phyloP scores from a whole-genome alignment of 768 basidiomycete genomes.

The Hypholoma sublateritium region DNA sequence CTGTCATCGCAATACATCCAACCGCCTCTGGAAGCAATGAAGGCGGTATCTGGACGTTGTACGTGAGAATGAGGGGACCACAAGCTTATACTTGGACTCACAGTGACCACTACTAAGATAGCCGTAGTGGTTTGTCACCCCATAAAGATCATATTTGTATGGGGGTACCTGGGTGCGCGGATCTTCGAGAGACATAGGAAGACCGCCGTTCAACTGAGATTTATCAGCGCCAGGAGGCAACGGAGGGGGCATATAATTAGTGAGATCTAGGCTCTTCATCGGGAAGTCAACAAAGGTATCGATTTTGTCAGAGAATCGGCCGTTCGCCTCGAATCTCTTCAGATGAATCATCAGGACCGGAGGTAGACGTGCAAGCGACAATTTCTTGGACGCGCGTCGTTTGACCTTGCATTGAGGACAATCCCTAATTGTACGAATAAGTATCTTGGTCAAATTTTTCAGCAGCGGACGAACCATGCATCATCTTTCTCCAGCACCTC shows the following conservation, averaged over 20 bases:
- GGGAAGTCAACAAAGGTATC: conserved; percentile 96
- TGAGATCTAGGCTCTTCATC: conserved; percentile 53
- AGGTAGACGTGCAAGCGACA: conserved; percentile 90
- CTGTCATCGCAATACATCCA: conserved; percentile 97
- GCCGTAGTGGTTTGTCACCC: conserved; percentile 94
- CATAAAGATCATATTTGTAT: conserved; percentile 92
- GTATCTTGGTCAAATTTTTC: too few relatives aligned
- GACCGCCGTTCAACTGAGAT: conserved; percentile 43
- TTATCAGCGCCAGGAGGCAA: conserved; percentile 64
- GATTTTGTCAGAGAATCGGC: conserved; percentile 93
- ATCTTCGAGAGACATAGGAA: conserved; percentile 55
- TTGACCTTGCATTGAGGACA: conserved; percentile 93
- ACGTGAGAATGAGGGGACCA: background rate
- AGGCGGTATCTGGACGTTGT: conserved; percentile 77
- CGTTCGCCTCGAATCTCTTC: conserved; percentile 89
- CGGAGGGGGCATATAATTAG: conserved; percentile 85
- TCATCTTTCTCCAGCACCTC: conserved; percentile 92
- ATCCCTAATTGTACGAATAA: conserved; percentile 54
- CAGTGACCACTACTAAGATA: conserved; percentile 95
- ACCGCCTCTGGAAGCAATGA: conserved; percentile 79
- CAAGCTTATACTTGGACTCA: conserved; percentile 39
- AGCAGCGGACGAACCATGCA: conserved; percentile 67
- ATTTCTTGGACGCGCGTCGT: conserved; percentile 80
- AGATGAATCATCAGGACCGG: conserved; percentile 91
- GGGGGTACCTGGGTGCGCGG: conserved; percentile 84